Conservation (phyloP, 352 stramenopile genomes). For the Pythium biforme region DNA sequence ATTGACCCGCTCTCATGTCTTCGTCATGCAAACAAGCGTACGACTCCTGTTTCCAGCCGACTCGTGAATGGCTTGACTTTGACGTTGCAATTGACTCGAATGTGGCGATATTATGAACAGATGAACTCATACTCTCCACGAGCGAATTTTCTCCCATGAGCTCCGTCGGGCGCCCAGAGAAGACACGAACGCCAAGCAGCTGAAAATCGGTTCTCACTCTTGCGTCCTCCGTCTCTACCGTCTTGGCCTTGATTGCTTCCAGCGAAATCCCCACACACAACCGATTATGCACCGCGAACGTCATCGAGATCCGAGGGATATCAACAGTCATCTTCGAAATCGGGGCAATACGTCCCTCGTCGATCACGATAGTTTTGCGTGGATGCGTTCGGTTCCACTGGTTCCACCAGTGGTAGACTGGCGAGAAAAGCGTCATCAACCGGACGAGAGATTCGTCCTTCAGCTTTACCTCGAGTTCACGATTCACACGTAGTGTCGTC, state of each 20-base stretch:
- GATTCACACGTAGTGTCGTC: constrained; percentile 48
- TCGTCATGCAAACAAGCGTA: constrained; percentile 23
- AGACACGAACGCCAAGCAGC: constrained; percentile 6
- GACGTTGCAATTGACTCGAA: constrained; percentile 4
- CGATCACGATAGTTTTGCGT: constrained; percentile 43
- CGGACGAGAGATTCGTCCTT: constrained; percentile 75
- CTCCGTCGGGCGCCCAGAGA: constrained; percentile 5
- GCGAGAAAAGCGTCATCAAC: constrained; percentile 78
- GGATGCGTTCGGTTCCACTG: constrained; percentile 75
- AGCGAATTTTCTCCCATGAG: constrained; percentile 3
- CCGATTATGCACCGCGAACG: constrained; percentile 57
- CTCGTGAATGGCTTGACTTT: constrained; percentile 19
- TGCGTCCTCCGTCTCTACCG: not conserved
- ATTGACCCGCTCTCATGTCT: not conserved
- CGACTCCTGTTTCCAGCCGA: constrained; percentile 12
- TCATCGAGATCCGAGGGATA: constrained; percentile 43
- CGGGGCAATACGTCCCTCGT: constrained; percentile 60
- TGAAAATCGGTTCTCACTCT: constrained; percentile 20
- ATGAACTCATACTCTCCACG: not conserved
- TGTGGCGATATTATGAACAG: constrained; percentile 5
- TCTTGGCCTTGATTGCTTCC: constrained; percentile 29
- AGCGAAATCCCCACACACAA: constrained; percentile 60
- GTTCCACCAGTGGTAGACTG: constrained; percentile 85
- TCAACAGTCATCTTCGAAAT: constrained; percentile 61
- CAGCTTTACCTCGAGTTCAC: constrained; percentile 50